Percentiles rank a stretch among this genome's conserved stretches.
These are phyloP conservation scores for Magnolia officinalis DNA, from an alignment of 164 flowering plant genomes.

Conservation along the genomic window DNA sequence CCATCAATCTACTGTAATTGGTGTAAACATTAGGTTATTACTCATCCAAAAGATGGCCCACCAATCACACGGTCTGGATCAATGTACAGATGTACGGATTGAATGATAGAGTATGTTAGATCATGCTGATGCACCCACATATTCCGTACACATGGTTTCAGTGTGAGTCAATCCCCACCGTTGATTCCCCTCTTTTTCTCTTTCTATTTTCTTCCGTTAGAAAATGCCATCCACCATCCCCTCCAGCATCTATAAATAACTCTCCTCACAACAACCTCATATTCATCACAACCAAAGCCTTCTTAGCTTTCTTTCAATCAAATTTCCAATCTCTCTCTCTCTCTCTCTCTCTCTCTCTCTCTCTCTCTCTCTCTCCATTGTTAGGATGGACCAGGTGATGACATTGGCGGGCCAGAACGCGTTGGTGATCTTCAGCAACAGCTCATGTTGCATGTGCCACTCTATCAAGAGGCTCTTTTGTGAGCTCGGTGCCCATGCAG, in stretches of 20 bases:
- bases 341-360: neutral
- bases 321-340: neutral
- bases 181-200: no score
- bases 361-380: neutral
- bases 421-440: slow-evolving; percentile 43
- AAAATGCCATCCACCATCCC: slow-evolving; percentile 15
- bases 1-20: no score
- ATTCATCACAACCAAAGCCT: slow-evolving; percentile 11
- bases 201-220: neutral
- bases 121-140: no score
- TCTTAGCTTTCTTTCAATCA: neutral
- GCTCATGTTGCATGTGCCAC: slow-evolving; percentile 43
- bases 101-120: no score
- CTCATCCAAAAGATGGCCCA: no score
- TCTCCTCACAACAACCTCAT: neutral
- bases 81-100: no score
- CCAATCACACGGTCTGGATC: no score
- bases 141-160: no score
- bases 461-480: slow-evolving; percentile 32
- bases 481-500: slow-evolving; percentile 37
- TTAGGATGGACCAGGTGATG: slow-evolving; percentile 26
- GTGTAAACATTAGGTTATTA: no score
- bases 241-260: slow-evolving; percentile 14
- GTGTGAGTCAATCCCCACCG: no score
- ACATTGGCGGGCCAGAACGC: slow-evolving; percentile 26